A percentile compares a stretch with the other conserved stretches of the same genome.
Conservation (phyloP, 2,329 filamentous ascomycete species). For the Aaosphaeria pasadenensis region DNA sequence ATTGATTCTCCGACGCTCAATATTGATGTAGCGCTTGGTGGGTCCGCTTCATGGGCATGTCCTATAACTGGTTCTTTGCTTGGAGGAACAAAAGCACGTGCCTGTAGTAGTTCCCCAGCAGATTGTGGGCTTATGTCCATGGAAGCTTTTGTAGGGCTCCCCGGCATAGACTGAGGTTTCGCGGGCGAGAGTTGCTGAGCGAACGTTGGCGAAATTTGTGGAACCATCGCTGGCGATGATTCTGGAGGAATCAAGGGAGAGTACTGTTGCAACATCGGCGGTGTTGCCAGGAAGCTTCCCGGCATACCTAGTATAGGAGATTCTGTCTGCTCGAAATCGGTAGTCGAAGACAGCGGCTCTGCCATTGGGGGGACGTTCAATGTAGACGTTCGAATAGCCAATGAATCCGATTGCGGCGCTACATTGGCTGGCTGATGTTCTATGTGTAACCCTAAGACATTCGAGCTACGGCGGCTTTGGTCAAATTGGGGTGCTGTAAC, state of each 20-base stretch:
- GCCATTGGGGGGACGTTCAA: slow-evolving; percentile 26
- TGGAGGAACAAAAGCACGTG: slow-evolving; percentile 23
- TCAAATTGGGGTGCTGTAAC: too few relatives aligned
- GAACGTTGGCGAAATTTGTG: too few relatives aligned
- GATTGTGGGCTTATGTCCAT: slow-evolving; percentile 7
- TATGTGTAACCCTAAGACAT: too few relatives aligned
- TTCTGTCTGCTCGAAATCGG: slow-evolving; percentile 50
- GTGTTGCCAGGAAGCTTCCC: slow-evolving; percentile 53
- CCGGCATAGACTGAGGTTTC: background rate
- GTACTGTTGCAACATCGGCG: slow-evolving; percentile 27
- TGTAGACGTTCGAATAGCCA: slow-evolving; percentile 26
- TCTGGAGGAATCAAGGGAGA: slow-evolving; percentile 3
- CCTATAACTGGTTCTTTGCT: slow-evolving; percentile 10
- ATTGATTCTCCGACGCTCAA: slow-evolving; percentile 54
- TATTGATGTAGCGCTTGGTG: slow-evolving; percentile 39
- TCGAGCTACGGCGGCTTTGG: background rate
- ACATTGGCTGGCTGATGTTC: background rate
- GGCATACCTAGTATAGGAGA: slow-evolving; percentile 67
- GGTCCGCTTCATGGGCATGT: slow-evolving; percentile 11
- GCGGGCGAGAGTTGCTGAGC: too few relatives aligned
- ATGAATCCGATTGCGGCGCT: slow-evolving; percentile 5
- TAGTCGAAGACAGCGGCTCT: slow-evolving; percentile 34
- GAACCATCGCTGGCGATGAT: background rate
- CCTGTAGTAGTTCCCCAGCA: slow-evolving; percentile 20
- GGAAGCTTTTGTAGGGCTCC: background rate